Evolutionary conservation across 345 rosid species (phyloP).

Genomic region (Aquilaria malaccensis): DNA sequence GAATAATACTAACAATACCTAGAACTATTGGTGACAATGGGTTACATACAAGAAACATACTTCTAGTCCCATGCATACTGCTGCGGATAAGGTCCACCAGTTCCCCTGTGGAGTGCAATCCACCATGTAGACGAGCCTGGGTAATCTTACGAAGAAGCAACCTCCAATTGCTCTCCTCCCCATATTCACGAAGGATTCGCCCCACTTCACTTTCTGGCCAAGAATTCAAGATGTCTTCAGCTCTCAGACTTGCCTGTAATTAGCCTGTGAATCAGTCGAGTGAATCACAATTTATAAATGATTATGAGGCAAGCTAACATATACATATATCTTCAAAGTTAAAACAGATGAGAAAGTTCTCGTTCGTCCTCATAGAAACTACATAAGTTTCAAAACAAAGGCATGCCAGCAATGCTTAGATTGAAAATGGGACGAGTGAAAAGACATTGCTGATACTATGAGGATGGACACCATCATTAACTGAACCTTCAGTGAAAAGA

Average conservation of each 20-base stretch:
- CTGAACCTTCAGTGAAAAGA: no score
- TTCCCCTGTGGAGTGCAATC: constrained; percentile 81
- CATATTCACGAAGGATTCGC: constrained; percentile 65
- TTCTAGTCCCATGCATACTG: constrained; percentile 38
- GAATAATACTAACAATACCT: neutral
- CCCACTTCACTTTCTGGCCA: constrained; percentile 89
- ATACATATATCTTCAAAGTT: neutral
- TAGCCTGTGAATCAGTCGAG: constrained; percentile 25
- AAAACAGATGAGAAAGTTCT: neutral
- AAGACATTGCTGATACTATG: no score
- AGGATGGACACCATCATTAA: no score
- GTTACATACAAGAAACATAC: constrained; percentile 22
- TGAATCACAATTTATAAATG: constrained; percentile 8
- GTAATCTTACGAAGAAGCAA: constrained; percentile 59
- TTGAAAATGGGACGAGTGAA: no score
- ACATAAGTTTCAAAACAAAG: no score
- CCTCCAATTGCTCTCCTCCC: constrained; percentile 84
- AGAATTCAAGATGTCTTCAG: constrained; percentile 73
- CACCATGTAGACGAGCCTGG: constrained; percentile 59
- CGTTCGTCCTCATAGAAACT: no score
- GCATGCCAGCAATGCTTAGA: no score
- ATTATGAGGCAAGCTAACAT: constrained; percentile 10
- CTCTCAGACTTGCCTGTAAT: constrained; percentile 67
- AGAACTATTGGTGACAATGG: neutral
- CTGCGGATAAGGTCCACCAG: constrained; percentile 55